phyloP scores from a whole-genome alignment of 257 asterid genomes.

The Solanum piurae region DNA sequence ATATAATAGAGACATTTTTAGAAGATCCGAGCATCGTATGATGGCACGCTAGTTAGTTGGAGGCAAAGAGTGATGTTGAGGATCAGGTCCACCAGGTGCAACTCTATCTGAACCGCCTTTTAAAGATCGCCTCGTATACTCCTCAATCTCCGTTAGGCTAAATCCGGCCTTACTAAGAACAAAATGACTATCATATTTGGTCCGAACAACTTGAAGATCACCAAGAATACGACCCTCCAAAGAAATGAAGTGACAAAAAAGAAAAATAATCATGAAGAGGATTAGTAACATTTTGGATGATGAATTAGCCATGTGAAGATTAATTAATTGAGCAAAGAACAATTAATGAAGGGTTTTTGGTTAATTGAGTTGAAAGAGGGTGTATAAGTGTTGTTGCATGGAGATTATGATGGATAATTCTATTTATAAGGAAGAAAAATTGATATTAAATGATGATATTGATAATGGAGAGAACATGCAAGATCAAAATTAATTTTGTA shows the following conservation, averaged over 20 bases:
- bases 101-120: constrained; percentile 3
- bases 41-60: neutral
- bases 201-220: neutral
- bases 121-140: constrained; percentile 19
- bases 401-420: constrained; percentile 6
- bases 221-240: constrained; percentile 13
- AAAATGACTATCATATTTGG: neutral
- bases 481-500: constrained; percentile 9
- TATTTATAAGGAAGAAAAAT: constrained; percentile 12
- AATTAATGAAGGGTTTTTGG: neutral
- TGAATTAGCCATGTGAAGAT: constrained; percentile 19
- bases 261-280: constrained; percentile 7
- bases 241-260: neutral
- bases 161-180: constrained; percentile 26
- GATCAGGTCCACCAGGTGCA: constrained; percentile 40
- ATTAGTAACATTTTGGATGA: neutral
- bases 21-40: neutral
- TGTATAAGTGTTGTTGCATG: constrained; percentile 14
- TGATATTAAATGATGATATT: constrained; percentile 7
- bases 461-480: constrained; percentile 38
- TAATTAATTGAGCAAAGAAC: neutral
- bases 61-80: constrained; percentile 25
- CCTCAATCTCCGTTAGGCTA: constrained; percentile 7
- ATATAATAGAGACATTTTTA: neutral
- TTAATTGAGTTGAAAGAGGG: neutral